These are phyloP conservation scores for Melanomma pulvis-pyrius DNA, from an alignment of 495 filamentous ascomycete genomes.

Conservation along the genomic window DNA sequence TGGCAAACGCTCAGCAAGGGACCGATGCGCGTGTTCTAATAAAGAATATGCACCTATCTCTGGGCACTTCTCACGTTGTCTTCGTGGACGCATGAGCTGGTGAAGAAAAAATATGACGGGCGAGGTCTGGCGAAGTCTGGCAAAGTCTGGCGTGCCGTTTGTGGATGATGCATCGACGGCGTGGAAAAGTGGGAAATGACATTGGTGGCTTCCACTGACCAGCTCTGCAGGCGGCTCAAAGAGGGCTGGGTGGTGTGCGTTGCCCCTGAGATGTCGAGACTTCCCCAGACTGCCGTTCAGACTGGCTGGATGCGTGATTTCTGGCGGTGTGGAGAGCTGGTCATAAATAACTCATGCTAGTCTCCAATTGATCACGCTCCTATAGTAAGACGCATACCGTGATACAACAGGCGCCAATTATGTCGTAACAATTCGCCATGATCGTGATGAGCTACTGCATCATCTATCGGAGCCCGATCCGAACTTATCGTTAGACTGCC, in stretches of 20 bases:
- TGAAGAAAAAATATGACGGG: neutral
- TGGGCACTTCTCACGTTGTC: neutral
- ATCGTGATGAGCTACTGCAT: slow-evolving; percentile 23
- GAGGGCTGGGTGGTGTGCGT: slow-evolving; percentile 18
- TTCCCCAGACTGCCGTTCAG: slow-evolving; percentile 24
- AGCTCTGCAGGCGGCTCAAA: slow-evolving; percentile 13
- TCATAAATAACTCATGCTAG: slow-evolving; percentile 28
- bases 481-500: slow-evolving; percentile 18
- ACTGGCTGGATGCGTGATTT: slow-evolving; percentile 23
- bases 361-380: slow-evolving; percentile 24
- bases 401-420: slow-evolving; percentile 18
- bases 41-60: neutral
- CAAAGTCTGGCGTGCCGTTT: neutral
- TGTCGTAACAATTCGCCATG: slow-evolving; percentile 6
- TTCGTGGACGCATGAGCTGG: neutral
- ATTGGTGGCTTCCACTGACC: slow-evolving; percentile 1
- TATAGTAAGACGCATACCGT: slow-evolving; percentile 31
- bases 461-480: slow-evolving; percentile 14
- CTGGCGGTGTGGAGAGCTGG: slow-evolving; percentile 27
- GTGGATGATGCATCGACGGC: neutral
- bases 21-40: neutral
- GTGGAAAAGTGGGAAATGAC: neutral
- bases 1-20: slow-evolving; percentile 9
- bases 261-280: slow-evolving; percentile 28
- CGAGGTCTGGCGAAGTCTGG: neutral